Conservation (phyloP, 352 stramenopile genomes). For the Phytophthora constricta region DNA sequence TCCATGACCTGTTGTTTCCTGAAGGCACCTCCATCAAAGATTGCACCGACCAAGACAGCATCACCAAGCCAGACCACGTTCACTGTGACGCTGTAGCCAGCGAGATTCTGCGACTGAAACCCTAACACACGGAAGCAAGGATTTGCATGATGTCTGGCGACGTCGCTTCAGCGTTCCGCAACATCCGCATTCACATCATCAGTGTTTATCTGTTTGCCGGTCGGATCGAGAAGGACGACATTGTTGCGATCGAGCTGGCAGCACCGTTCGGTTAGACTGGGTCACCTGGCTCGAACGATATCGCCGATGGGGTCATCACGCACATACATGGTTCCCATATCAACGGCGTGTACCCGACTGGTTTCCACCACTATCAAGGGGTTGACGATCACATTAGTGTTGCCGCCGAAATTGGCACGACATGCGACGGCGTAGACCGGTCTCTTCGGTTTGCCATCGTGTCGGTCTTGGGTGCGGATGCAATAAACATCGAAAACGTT, state of each 20-base stretch:
- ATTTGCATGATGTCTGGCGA: neutral
- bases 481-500: constrained; percentile 24
- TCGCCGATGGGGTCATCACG: constrained; percentile 3
- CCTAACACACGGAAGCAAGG: neutral
- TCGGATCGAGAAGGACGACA: constrained; percentile 4
- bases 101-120: neutral
- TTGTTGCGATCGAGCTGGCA: neutral
- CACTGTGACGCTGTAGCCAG: constrained; percentile 3
- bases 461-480: neutral
- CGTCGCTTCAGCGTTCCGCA: neutral
- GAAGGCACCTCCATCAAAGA: constrained; percentile 7
- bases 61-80: neutral
- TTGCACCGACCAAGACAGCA: constrained; percentile 4
- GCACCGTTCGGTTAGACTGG: neutral
- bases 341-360: neutral
- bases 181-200: constrained; percentile 9
- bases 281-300: neutral
- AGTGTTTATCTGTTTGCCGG: constrained; percentile 9
- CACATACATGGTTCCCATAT: neutral
- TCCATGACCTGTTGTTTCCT: constrained; percentile 11
- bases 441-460: constrained; percentile 25
- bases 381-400: neutral
- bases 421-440: neutral
- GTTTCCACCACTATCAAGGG: constrained; percentile 7
- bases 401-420: neutral